phyloP scores from a whole-genome alignment of 1,139 yeast species.

The Citeromyces hawaiiensis region DNA sequence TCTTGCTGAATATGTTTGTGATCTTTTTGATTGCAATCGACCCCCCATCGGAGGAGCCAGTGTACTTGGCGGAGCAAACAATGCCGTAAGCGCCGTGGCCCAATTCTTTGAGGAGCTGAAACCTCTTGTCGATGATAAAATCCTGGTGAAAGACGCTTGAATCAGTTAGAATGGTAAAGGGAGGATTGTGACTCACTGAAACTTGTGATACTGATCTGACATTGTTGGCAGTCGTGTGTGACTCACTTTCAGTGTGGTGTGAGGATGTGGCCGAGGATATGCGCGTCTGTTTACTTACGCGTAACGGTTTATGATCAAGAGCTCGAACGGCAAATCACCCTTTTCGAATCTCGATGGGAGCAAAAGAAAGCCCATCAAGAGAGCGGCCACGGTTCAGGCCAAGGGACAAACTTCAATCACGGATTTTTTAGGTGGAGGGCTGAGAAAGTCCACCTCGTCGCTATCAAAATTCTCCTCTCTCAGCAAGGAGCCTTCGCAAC shows the following conservation, averaged over 20 bases:
- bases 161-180: not conserved
- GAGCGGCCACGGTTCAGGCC: not conserved
- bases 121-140: conserved; percentile 74
- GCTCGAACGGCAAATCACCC: not conserved
- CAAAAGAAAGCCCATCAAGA: not conserved
- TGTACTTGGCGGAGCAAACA: conserved; percentile 84
- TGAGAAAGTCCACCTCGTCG: not conserved
- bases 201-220: not conserved
- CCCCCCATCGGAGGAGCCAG: conserved; percentile 55
- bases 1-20: conserved; percentile 81
- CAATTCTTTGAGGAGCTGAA: conserved; percentile 75
- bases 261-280: too few species aligned
- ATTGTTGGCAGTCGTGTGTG: not conserved
- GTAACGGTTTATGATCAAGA: not conserved
- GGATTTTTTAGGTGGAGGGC: not conserved
- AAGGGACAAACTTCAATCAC: not conserved
- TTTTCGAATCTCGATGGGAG: not conserved
- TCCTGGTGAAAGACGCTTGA: conserved; percentile 66
- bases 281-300: not conserved
- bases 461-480: not conserved
- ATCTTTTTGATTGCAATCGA: conserved; percentile 91
- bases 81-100: conserved; percentile 98
- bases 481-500: not conserved
- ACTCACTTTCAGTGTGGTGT: too few species aligned
- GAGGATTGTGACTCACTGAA: not conserved